A percentile compares a stretch with the other conserved stretches of the same genome.
Conservation (phyloP, 2,329 filamentous ascomycete species). For the Penicillium sp. region DNA sequence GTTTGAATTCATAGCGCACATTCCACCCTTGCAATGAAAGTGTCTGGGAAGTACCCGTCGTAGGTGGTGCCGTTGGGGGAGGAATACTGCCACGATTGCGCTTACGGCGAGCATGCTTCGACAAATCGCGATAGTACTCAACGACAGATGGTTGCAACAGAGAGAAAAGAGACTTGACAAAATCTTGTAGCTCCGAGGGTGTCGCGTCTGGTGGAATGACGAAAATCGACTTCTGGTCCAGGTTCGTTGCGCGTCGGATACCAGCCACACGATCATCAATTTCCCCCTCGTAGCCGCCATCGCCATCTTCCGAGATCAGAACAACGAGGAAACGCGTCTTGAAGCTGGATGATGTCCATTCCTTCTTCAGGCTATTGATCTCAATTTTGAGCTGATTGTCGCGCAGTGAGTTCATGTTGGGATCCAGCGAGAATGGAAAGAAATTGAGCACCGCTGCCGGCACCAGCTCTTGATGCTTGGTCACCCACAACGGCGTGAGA, state of each 20-base stretch:
- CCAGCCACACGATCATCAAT: slow-evolving; percentile 75
- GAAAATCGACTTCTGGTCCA: slow-evolving; percentile 85
- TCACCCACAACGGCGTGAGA: slow-evolving; percentile 77
- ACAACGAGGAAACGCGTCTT: slow-evolving; percentile 77
- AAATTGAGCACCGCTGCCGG: slow-evolving; percentile 81
- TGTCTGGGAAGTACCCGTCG: slow-evolving; percentile 79
- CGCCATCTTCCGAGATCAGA: slow-evolving; percentile 73
- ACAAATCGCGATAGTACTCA: slow-evolving; percentile 92
- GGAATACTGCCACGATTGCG: slow-evolving; percentile 76
- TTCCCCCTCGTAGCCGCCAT: slow-evolving; percentile 60
- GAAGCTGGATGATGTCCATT: slow-evolving; percentile 63
- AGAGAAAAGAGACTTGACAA: slow-evolving; percentile 71
- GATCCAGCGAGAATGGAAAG: slow-evolving; percentile 73
- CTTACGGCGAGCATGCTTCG: slow-evolving; percentile 89
- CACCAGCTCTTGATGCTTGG: slow-evolving; percentile 83
- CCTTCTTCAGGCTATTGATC: slow-evolving; percentile 73
- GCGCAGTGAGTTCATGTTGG: slow-evolving; percentile 71
- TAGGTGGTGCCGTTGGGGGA: slow-evolving; percentile 79
- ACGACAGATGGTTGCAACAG: slow-evolving; percentile 73
- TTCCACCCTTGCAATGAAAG: slow-evolving; percentile 88
- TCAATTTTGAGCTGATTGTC: slow-evolving; percentile 88
- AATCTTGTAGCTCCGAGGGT: slow-evolving; percentile 69
- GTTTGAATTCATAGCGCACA: slow-evolving; percentile 91
- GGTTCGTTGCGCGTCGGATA: slow-evolving; percentile 74
- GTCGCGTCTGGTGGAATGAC: slow-evolving; percentile 77